Conservation (phyloP, 2,329 filamentous ascomycete genomes). For the Lecanicillium sp. region DNA sequence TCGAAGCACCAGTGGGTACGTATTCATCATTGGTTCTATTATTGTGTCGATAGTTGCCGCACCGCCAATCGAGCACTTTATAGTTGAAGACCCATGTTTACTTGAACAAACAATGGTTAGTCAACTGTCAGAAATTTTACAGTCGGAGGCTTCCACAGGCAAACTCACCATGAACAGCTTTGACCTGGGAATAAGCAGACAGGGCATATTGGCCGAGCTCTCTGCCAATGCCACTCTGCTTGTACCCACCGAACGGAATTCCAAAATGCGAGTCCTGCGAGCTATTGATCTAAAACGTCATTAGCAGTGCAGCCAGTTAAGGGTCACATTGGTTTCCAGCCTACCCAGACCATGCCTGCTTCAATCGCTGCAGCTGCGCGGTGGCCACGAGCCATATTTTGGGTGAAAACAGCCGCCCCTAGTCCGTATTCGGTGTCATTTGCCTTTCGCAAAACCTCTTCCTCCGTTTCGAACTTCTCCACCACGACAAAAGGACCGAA, state of each 20-base stretch:
- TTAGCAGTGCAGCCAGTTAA: no score
- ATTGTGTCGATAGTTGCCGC: no score
- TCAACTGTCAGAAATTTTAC: no score
- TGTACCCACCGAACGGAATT: conserved; percentile 37
- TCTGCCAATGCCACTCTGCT: conserved; percentile 38
- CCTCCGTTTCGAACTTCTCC: conserved; percentile 31
- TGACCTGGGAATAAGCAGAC: conserved; percentile 33
- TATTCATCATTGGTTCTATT: no score
- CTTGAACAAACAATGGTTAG: no score
- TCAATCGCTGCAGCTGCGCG: conserved; percentile 47
- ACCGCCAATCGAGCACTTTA: no score
- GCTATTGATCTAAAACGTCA: conserved; percentile 43
- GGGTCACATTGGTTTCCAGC: no score
- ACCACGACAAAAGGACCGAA: conserved; percentile 37
- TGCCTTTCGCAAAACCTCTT: conserved; percentile 31
- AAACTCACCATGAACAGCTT: conserved; percentile 36
- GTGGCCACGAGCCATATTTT: conserved; percentile 43
- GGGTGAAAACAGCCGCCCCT: conserved; percentile 53
- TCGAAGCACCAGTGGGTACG: no score
- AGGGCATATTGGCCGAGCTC: conserved; percentile 37
- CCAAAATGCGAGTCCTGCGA: conserved; percentile 35
- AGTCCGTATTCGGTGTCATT: conserved; percentile 53
- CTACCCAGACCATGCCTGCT: conserved; percentile 50
- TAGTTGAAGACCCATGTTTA: no score
- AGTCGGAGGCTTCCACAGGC: no score